A percentile compares a stretch with the other conserved stretches of the same genome.
Evolutionary conservation across 768 basidiomycete genomes (phyloP).

Genomic region (Pleurotus tuber-regium): DNA sequence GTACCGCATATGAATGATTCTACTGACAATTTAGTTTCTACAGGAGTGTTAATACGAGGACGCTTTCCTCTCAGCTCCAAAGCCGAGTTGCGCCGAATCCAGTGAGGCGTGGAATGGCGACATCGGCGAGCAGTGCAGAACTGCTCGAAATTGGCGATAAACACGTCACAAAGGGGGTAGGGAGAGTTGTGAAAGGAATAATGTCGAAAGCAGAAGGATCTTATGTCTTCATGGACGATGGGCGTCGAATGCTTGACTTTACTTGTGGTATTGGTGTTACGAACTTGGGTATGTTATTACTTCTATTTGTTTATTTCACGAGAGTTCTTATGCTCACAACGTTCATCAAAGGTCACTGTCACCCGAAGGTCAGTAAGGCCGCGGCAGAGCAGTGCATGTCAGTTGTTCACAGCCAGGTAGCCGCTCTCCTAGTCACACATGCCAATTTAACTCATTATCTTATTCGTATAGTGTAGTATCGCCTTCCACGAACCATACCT

Average conservation of each 20-base stretch:
- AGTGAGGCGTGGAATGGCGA: background rate
- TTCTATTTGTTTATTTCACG: background rate
- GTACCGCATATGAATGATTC: too few species aligned
- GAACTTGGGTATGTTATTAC: constrained; percentile 60
- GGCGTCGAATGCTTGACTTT: constrained; percentile 77
- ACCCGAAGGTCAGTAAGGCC: constrained; percentile 82
- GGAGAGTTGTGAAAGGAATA: constrained; percentile 48
- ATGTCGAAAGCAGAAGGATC: constrained; percentile 71
- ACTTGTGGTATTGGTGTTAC: constrained; percentile 89
- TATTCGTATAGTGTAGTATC: constrained; percentile 71
- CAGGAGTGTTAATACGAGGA: too few species aligned
- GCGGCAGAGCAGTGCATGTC: constrained; percentile 87
- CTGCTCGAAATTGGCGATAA: constrained; percentile 34
- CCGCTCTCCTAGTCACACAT: background rate
- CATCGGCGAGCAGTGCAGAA: background rate
- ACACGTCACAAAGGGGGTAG: constrained; percentile 47
- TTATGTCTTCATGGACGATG: constrained; percentile 71
- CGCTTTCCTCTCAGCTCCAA: too few species aligned
- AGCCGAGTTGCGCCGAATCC: too few species aligned
- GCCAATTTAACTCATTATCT: background rate
- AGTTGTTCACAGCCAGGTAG: constrained; percentile 76
- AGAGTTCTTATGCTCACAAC: constrained; percentile 5
- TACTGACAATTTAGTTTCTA: too few species aligned
- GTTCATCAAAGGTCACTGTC: constrained; percentile 66
- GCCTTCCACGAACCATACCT: constrained; percentile 86